Percentiles rank a stretch among this genome's conserved stretches.
These are phyloP conservation scores for Neofusicoccum kwambonambiense DNA, from an alignment of 2,329 filamentous ascomycete species.

Conservation along the genomic window DNA sequence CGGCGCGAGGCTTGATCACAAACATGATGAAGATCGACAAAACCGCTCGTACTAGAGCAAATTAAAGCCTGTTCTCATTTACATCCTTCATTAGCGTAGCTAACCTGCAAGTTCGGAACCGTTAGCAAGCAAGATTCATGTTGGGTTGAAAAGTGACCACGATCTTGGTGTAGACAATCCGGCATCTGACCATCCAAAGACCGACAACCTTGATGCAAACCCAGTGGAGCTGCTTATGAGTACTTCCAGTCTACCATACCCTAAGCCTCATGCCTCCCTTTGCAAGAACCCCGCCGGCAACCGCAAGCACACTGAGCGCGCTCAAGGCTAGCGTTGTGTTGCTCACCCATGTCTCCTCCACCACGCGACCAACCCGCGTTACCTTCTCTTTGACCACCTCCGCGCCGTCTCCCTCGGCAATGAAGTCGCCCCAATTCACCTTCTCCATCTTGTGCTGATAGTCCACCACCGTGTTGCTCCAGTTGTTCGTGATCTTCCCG, in stretches of 20 bases:
- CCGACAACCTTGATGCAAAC: too few species aligned
- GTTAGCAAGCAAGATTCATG: too few species aligned
- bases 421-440: conserved; percentile 49
- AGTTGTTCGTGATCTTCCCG: conserved; percentile 59
- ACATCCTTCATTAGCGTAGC: too few species aligned
- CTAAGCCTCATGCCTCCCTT: conserved; percentile 15
- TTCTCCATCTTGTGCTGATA: conserved; percentile 51
- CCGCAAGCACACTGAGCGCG: conserved; percentile 34
- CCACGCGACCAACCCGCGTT: conserved; percentile 42
- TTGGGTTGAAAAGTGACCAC: too few species aligned
- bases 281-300: conserved; percentile 33
- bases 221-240: too few species aligned
- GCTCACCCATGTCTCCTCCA: conserved; percentile 46
- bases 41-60: too few species aligned
- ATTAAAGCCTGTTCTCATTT: too few species aligned
- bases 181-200: too few species aligned
- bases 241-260: not conserved
- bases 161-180: too few species aligned
- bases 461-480: conserved; percentile 53
- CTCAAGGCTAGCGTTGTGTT: conserved; percentile 37
- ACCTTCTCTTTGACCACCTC: conserved; percentile 35
- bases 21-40: too few species aligned
- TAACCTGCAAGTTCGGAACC: too few species aligned
- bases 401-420: conserved; percentile 31
- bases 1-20: too few species aligned